Evolutionary conservation across 2,329 filamentous ascomycete species (phyloP), one percentile per base, ranked within the genome.

Genomic region (Pestalotiopsis fici): DNA sequence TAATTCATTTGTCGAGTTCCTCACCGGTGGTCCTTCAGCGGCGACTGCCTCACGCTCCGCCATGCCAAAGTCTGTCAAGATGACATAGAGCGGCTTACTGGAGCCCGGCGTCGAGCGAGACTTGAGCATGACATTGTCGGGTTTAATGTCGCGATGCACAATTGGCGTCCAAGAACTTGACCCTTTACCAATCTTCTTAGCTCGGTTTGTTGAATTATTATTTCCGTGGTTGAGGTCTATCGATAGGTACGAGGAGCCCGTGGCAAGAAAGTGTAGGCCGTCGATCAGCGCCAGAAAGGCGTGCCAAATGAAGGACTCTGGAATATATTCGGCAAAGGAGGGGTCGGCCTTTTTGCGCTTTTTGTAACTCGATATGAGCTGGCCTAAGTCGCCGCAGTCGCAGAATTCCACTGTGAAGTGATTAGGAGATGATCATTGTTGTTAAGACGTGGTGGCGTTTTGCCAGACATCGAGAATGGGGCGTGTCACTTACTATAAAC

Each of bases 91-190:
- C 0, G 69, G 70, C n/a, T 71, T 70, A 5, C 13, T 62, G 18
- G 70, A 72, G 23, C 69, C 68, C 3, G 68, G 70, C 5, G 70
- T 69, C 35, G 69, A 62, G 65, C 68, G 66, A 27, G 69, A 71
- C n/a, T 67, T 65, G 15, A 73, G 65, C 67, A 73, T 69, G 55
- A 73, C 65, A 56, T 73, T 73, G 65, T 65, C 68, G 21, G 70
- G 70, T 50, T 71, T 73, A 64, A 72, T 72, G 35, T 73, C 71
- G n/a, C 71, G 65, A 54, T 73, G 71, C 18, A 72, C 39, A 2
- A 73, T 63, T 12, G 71, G 67, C 55, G 15, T 59, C 71, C 71
- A 73, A 3, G 43, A 9, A 1, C 9, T n/a, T 3, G 43, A 7
- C 43, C n/a, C n/a, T 1, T 21, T 50, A 7, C 5, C 15, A 18